Conservation (phyloP, 495 filamentous ascomycete species). For the Elasticomyces elasticus region DNA sequence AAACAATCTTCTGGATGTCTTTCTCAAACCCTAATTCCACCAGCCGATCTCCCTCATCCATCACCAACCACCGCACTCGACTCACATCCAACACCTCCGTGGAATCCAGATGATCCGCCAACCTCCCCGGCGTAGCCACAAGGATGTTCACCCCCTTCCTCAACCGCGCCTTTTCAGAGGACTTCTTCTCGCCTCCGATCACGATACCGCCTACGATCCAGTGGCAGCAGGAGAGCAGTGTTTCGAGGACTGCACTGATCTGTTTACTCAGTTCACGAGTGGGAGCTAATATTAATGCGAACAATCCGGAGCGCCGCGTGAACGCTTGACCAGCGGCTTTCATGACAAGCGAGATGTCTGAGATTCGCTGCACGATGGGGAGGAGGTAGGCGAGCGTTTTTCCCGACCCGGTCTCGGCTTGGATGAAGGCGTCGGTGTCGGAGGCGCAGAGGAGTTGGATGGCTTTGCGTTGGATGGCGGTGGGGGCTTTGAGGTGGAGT, state of each 20-base stretch:
- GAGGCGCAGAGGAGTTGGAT: constrained; percentile 69
- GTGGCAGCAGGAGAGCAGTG: constrained; percentile 66
- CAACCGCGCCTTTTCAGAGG: constrained; percentile 86
- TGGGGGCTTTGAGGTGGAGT: constrained; percentile 79
- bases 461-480: constrained; percentile 84
- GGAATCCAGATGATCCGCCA: constrained; percentile 84
- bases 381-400: constrained; percentile 92
- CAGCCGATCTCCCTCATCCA: constrained; percentile 91
- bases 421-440: constrained; percentile 86
- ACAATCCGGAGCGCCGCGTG: constrained; percentile 73
- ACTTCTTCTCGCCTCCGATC: constrained; percentile 93
- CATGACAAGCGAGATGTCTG: constrained; percentile 50
- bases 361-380: constrained; percentile 80
- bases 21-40: constrained; percentile 97
- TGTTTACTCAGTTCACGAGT: constrained; percentile 91
- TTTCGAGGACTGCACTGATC: constrained; percentile 74
- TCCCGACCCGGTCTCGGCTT: constrained; percentile 93
- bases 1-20: constrained; percentile 69
- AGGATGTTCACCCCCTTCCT: constrained; percentile 91
- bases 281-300: constrained; percentile 83
- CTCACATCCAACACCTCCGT: constrained; percentile 81
- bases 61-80: constrained; percentile 81
- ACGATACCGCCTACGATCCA: constrained; percentile 91
- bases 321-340: constrained; percentile 35
- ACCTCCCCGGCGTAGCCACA: constrained; percentile 82